phyloP scores from a whole-genome alignment of 306 rosid species.

The Ziziphus jujuba region DNA sequence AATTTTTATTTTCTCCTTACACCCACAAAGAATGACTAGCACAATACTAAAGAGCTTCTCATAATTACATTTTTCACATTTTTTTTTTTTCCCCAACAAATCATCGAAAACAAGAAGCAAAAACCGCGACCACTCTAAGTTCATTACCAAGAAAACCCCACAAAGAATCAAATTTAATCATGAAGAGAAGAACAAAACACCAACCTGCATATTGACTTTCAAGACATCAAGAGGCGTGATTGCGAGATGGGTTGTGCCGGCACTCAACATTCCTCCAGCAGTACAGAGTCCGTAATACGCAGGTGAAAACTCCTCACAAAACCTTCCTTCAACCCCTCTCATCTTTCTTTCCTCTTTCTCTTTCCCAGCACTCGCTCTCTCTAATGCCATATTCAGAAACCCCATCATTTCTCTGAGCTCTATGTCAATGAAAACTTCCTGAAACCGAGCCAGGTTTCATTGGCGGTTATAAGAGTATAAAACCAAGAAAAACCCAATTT shows the following conservation, averaged over 20 bases:
- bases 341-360: constrained; percentile 23
- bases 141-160: not conserved
- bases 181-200: constrained; percentile 1
- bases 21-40: no score
- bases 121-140: not conserved
- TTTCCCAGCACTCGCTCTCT: not conserved
- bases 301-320: constrained; percentile 53
- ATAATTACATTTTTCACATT: no score
- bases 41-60: no score
- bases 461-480: not conserved
- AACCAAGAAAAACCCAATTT: no score
- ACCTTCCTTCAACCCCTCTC: constrained; percentile 40
- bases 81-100: no score
- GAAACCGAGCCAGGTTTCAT: not conserved
- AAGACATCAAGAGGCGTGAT: constrained; percentile 75
- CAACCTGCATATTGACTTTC: constrained; percentile 79
- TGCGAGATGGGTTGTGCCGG: constrained; percentile 67
- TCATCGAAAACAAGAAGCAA: not conserved
- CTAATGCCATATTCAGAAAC: not conserved
- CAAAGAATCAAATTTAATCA: not conserved
- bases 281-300: constrained; percentile 64
- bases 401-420: constrained; percentile 7
- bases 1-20: no score
- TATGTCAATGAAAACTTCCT: not conserved
- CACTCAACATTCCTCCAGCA: constrained; percentile 70